Conservation (phyloP, 176 grass and related monocot species). For the Oryza nivara region DNA sequence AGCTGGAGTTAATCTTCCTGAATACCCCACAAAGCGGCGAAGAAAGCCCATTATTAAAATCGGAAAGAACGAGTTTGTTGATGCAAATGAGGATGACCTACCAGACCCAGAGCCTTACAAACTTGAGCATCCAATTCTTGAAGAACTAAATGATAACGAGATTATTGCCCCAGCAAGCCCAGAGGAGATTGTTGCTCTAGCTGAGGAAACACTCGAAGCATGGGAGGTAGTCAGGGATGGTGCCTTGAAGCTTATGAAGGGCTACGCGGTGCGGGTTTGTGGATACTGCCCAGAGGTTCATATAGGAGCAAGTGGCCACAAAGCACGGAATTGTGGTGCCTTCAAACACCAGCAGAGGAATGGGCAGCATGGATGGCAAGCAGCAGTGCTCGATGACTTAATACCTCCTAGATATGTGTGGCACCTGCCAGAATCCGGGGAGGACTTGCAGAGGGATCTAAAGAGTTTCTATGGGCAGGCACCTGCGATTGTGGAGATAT, state of each 20-base stretch:
- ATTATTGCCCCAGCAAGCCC: constrained; percentile 45
- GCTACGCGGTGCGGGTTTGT: constrained; percentile 83
- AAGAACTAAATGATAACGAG: constrained; percentile 55
- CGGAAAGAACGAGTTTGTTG: constrained; percentile 76
- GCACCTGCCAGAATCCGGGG: constrained; percentile 75
- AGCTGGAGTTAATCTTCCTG: constrained; percentile 80
- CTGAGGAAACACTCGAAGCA: constrained; percentile 69
- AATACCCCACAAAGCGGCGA: constrained; percentile 74
- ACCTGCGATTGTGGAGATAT: constrained; percentile 91
- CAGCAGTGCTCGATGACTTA: constrained; percentile 76
- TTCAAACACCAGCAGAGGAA: constrained; percentile 98
- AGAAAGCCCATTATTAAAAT: constrained; percentile 80
- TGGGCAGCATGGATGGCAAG: constrained; percentile 93
- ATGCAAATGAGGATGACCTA: constrained; percentile 91
- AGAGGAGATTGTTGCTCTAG: constrained; percentile 64
- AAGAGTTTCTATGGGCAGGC: constrained; percentile 95
- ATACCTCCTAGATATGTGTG: constrained; percentile 88
- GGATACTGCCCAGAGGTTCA: constrained; percentile 95
- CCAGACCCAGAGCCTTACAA: constrained; percentile 64
- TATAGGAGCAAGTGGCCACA: constrained; percentile 78
- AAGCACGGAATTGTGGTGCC: constrained; percentile 90
- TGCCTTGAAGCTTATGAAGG: constrained; percentile 72
- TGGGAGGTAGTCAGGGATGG: constrained; percentile 69
- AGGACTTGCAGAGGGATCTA: constrained; percentile 73
- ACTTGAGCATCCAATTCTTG: constrained; percentile 63